Percentiles rank a stretch among this genome's conserved stretches.
These are phyloP conservation scores for Trichoderma breve DNA, from an alignment of 2,329 filamentous ascomycete species.

Conservation along the genomic window DNA sequence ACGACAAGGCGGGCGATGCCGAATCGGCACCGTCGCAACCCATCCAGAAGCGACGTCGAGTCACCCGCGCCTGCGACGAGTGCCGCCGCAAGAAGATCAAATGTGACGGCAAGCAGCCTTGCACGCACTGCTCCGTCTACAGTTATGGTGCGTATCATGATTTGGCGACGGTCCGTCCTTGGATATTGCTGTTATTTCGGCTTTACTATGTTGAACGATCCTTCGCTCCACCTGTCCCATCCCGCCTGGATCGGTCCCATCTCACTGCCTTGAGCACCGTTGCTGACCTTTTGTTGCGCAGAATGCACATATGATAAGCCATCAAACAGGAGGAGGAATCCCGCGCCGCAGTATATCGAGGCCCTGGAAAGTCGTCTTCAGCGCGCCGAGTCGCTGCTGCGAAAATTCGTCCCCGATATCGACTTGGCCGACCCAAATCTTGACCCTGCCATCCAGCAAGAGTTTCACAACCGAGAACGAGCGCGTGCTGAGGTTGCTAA, in stretches of 20 bases:
- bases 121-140: conserved; percentile 96
- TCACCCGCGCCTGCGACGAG: conserved; percentile 79
- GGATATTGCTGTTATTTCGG: neutral
- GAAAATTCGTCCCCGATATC: conserved; percentile 77
- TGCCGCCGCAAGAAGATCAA: conserved; percentile 86
- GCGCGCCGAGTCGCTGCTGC: conserved; percentile 76
- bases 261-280: neutral
- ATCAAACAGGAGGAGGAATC: conserved; percentile 85
- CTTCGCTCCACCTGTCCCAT: neutral
- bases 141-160: conserved; percentile 74
- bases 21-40: conserved; percentile 49
- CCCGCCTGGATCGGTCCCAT: neutral
- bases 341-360: conserved; percentile 89
- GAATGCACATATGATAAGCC: conserved; percentile 96
- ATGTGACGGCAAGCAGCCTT: conserved; percentile 82
- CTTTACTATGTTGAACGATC: neutral
- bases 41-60: conserved; percentile 72
- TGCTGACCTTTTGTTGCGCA: conserved; percentile 35
- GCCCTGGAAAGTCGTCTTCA: conserved; percentile 79
- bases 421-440: conserved; percentile 82
- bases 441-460: conserved; percentile 72
- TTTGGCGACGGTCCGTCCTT: neutral
- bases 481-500: conserved; percentile 46
- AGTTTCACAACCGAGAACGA: conserved; percentile 57
- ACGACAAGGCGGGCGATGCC: conserved; percentile 36